Evolutionary conservation across 176 grass and related monocot species (phyloP).

Genomic region (Raddia distichophylla): DNA sequence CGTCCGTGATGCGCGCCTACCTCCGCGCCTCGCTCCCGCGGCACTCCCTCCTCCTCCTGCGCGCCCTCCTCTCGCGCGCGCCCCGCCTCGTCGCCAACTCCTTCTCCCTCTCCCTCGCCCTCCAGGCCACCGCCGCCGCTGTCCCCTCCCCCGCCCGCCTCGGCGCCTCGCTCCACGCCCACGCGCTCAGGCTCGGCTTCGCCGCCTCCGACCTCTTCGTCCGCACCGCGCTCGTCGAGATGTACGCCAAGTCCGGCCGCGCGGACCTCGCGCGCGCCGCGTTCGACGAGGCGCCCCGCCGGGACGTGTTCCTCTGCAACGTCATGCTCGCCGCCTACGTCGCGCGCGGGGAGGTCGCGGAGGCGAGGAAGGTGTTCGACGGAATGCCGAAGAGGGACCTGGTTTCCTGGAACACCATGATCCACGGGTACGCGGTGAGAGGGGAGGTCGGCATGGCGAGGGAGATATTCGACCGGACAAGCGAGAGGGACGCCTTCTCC

Average conservation of each 20-base stretch:
- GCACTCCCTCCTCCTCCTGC: conserved; percentile 45
- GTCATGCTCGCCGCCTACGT: conserved; percentile 65
- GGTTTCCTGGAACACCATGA: conserved; percentile 81
- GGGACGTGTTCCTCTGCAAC: conserved; percentile 65
- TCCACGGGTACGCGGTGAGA: conserved; percentile 57
- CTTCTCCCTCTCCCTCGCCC: conserved; percentile 58
- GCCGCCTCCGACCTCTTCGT: conserved; percentile 64
- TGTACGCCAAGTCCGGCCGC: conserved; percentile 54
- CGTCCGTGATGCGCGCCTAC: conserved; percentile 54
- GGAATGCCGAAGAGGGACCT: conserved; percentile 57
- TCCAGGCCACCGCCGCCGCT: conserved; percentile 45
- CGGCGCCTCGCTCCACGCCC: conserved; percentile 47
- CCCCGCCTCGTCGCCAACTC: conserved; percentile 47
- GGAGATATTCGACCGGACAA: conserved; percentile 59
- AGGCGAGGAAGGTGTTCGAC: conserved; percentile 63
- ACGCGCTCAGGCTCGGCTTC: conserved; percentile 57
- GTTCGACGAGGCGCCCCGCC: conserved; percentile 57
- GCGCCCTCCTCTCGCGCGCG: conserved; percentile 42
- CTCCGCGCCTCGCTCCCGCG: conserved; percentile 44
- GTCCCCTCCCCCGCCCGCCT: neutral
- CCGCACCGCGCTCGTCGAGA: conserved; percentile 71
- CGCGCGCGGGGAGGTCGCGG: conserved; percentile 22
- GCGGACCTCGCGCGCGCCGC: conserved; percentile 41
- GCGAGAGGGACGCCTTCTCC: conserved; percentile 48
- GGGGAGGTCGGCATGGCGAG: conserved; percentile 50